Conservation (phyloP, 2,329 filamentous ascomycete genomes). For the Diaporthe helianthi region DNA sequence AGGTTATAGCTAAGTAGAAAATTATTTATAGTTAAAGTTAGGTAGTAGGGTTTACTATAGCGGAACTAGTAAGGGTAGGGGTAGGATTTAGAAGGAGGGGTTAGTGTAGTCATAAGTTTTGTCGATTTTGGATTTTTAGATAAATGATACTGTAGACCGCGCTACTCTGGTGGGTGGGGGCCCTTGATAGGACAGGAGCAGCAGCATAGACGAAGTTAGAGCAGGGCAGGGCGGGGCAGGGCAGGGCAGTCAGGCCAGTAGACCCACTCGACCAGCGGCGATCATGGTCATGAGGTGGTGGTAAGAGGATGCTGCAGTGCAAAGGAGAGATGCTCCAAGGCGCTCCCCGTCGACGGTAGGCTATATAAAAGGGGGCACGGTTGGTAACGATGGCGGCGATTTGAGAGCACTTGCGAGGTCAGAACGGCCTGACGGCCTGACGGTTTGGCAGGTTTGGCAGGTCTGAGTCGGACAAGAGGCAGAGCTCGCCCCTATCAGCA, state of each 20-base stretch:
- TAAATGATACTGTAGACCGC: too few species aligned
- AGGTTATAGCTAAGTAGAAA: too few species aligned
- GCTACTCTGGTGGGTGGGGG: too few species aligned
- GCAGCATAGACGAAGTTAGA: not conserved
- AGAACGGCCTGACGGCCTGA: not conserved
- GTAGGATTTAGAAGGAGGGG: too few species aligned
- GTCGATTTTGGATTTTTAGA: too few species aligned
- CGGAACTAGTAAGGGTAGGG: too few species aligned
- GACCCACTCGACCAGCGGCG: conserved; percentile 5
- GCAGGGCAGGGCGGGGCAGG: not conserved
- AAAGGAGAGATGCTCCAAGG: conserved; percentile 11
- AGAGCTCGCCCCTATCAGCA: conserved; percentile 12
- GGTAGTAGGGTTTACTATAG: too few species aligned
- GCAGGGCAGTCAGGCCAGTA: not conserved
- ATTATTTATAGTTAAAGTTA: too few species aligned
- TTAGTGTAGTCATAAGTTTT: too few species aligned
- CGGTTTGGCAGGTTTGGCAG: not conserved
- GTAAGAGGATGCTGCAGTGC: conserved; percentile 5
- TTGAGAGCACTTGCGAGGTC: not conserved
- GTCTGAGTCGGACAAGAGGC: not conserved
- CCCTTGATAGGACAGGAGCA: not conserved
- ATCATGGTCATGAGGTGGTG: conserved; percentile 12
- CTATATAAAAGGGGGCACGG: not conserved
- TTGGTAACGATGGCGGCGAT: not conserved
- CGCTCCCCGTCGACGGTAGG: not conserved